Evolutionary conservation across 805 yeast species (phyloP).

Genomic region (Candida michaelii): DNA sequence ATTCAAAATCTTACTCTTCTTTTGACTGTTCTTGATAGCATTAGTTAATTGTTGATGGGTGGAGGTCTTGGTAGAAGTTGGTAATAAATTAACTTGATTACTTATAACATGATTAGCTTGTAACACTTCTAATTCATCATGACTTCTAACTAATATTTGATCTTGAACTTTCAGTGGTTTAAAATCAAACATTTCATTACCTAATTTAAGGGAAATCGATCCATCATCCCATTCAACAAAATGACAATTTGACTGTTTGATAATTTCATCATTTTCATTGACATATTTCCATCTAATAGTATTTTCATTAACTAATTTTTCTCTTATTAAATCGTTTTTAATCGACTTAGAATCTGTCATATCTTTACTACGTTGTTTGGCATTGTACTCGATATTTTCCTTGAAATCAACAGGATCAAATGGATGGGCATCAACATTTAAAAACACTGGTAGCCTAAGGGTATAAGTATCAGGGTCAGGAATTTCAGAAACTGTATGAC

Average conservation of each 20-base stretch:
- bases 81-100: constrained; percentile 72
- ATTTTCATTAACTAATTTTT: constrained; percentile 71
- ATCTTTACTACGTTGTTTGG: constrained; percentile 20
- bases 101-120: constrained; percentile 65
- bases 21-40: constrained; percentile 56
- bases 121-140: constrained; percentile 69
- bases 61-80: constrained; percentile 84
- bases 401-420: constrained; percentile 75
- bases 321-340: constrained; percentile 50
- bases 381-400: constrained; percentile 43
- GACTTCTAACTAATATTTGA: constrained; percentile 68
- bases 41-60: constrained; percentile 79
- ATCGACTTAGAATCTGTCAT: constrained; percentile 40
- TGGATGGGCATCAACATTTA: constrained; percentile 80
- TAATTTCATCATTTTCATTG: constrained; percentile 66
- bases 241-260: constrained; percentile 85
- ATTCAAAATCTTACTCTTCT: constrained; percentile 49
- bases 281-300: constrained; percentile 95
- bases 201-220: constrained; percentile 77
- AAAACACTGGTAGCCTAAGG: constrained; percentile 77
- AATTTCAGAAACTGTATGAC: constrained; percentile 45
- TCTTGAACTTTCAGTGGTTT: constrained; percentile 63
- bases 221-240: constrained; percentile 96
- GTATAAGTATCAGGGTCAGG: constrained; percentile 39
- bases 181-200: constrained; percentile 84